Conservation (phyloP, 768 basidiomycete genomes). For the Calocybe gangraenosa region DNA sequence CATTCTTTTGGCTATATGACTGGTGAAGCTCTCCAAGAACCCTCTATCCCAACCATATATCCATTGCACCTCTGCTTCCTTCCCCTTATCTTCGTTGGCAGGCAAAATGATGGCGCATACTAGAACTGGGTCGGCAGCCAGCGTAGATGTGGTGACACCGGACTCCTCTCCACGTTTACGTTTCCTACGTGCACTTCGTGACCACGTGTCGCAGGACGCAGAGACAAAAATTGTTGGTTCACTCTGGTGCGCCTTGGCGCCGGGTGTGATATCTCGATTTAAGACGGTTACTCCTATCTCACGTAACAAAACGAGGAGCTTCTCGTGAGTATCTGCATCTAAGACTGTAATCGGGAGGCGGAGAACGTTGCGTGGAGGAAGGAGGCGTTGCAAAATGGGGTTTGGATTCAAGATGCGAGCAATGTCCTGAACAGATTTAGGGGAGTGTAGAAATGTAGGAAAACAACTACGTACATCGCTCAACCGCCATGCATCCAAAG, state of each 20-base stretch:
- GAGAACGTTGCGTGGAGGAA: constrained; percentile 59
- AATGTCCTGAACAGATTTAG: constrained; percentile 20
- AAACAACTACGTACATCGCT: constrained; percentile 62
- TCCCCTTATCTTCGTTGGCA: constrained; percentile 3
- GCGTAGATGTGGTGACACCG: constrained; percentile 6
- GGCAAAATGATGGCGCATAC: constrained; percentile 12
- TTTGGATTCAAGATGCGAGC: constrained; percentile 33
- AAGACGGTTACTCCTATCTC: constrained; percentile 5
- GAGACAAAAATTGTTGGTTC: constrained; percentile 18
- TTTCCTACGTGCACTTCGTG: constrained; percentile 58
- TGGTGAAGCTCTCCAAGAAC: constrained; percentile 64
- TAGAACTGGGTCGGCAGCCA: constrained; percentile 7
- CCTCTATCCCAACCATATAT: constrained; percentile 50
- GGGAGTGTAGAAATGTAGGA: not conserved
- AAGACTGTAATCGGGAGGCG: constrained; percentile 30
- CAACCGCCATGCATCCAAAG: constrained; percentile 55
- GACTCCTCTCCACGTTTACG: constrained; percentile 21
- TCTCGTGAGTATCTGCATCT: constrained; percentile 18
- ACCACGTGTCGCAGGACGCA: constrained; percentile 55
- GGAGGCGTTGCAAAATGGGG: constrained; percentile 41
- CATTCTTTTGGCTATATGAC: constrained; percentile 58
- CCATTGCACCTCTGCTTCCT: constrained; percentile 54
- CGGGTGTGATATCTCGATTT: not conserved
- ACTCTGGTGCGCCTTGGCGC: not conserved
- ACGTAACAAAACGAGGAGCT: constrained; percentile 21